Conservation (phyloP, 2,329 filamentous ascomycete genomes). For the Teratosphaeriaceae sp. region DNA sequence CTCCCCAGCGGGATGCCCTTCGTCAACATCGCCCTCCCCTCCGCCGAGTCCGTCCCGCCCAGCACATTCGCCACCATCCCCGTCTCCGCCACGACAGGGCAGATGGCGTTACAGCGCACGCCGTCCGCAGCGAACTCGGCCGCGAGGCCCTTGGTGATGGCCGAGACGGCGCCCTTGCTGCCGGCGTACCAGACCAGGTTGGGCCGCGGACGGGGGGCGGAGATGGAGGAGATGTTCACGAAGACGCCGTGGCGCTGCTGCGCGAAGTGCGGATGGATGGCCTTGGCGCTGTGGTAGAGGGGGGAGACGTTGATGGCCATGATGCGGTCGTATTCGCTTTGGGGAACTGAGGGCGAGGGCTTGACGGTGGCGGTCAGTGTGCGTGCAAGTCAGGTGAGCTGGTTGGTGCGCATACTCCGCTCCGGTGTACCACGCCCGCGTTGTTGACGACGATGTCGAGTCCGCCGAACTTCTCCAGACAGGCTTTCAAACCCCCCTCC, state of each 20-base stretch:
- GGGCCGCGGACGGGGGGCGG: conserved; percentile 19
- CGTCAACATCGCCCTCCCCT: conserved; percentile 15
- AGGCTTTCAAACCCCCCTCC: conserved; percentile 13
- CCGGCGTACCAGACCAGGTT: conserved; percentile 26
- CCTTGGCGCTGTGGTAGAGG: conserved; percentile 25
- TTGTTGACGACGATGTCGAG: conserved; percentile 5
- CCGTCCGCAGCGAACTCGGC: conserved; percentile 21
- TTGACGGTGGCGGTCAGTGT: too few relatives aligned
- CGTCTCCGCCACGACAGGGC: conserved; percentile 23
- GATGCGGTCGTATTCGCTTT: conserved; percentile 27
- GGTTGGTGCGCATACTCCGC: too few relatives aligned
- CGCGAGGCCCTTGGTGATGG: conserved; percentile 22
- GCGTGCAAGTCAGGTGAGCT: too few relatives aligned
- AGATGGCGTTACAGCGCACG: conserved; percentile 22
- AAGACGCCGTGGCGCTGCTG: conserved; percentile 19
- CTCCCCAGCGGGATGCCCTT: conserved; percentile 23
- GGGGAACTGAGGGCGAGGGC: conserved; percentile 22
- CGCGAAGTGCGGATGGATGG: conserved; percentile 27
- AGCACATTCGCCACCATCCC: conserved; percentile 21
- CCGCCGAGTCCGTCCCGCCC: conserved; percentile 15
- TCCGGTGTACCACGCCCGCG: conserved; percentile 2
- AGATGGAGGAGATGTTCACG: conserved; percentile 25
- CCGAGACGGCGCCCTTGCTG: conserved; percentile 22
- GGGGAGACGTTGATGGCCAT: conserved; percentile 29
- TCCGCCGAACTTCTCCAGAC: neutral